Evolutionary conservation across 805 yeast genomes (phyloP).

Genomic region (Pichia membranifaciens): DNA sequence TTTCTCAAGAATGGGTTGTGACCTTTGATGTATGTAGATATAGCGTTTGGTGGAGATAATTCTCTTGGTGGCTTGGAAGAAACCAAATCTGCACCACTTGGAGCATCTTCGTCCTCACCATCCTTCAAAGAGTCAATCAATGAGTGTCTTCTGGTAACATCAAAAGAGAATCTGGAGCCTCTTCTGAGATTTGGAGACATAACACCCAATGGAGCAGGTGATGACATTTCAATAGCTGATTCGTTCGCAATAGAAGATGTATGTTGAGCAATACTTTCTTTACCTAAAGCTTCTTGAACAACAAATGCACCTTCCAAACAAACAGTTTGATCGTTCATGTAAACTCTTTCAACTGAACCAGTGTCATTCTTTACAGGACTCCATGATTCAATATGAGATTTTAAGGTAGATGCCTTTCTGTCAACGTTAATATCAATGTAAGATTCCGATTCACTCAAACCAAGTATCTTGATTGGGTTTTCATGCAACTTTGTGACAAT

Average conservation of each 20-base stretch:
- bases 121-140: constrained; percentile 26
- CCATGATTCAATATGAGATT: constrained; percentile 39
- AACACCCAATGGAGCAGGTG: constrained; percentile 25
- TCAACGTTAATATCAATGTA: constrained; percentile 79
- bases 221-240: constrained; percentile 14
- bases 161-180: constrained; percentile 47
- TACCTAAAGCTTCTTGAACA: constrained; percentile 56
- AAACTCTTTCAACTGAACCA: constrained; percentile 88
- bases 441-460: constrained; percentile 74
- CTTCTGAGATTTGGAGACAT: constrained; percentile 32
- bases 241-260: constrained; percentile 26
- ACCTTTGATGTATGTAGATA: constrained; percentile 67
- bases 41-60: constrained; percentile 71
- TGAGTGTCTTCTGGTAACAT: constrained; percentile 33
- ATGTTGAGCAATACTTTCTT: constrained; percentile 44
- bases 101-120: constrained; percentile 36
- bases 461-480: constrained; percentile 77
- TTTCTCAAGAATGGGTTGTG: constrained; percentile 89
- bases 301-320: constrained; percentile 78
- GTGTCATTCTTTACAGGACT: constrained; percentile 52
- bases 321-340: constrained; percentile 69
- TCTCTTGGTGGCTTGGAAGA: constrained; percentile 69
- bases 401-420: constrained; percentile 45
- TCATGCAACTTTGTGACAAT: constrained; percentile 69
- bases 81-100: constrained; percentile 62